phyloP scores from a whole-genome alignment of 208 protist species.

The Trypanosoma melophagium region DNA sequence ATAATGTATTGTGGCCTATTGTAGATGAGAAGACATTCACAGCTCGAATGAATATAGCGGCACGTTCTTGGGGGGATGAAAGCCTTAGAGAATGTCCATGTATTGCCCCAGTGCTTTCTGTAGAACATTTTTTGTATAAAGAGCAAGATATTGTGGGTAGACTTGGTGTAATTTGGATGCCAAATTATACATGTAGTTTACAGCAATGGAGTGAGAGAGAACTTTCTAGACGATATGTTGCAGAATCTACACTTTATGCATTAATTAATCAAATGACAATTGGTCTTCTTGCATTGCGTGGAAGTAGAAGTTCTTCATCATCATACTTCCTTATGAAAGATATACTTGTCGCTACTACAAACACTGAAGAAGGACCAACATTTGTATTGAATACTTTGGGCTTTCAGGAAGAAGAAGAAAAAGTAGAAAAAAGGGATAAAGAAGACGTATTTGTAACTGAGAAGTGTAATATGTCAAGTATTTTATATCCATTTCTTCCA shows the following conservation, averaged over 20 bases:
- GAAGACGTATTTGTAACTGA: neutral
- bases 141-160: slow-evolving; percentile 26
- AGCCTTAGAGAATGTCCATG: slow-evolving; percentile 39
- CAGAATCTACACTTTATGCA: slow-evolving; percentile 34
- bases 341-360: slow-evolving; percentile 36
- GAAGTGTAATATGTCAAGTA: too few relatives aligned
- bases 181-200: slow-evolving; percentile 43
- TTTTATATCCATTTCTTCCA: slow-evolving; percentile 3
- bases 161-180: slow-evolving; percentile 75
- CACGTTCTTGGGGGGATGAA: slow-evolving; percentile 21
- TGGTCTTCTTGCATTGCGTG: slow-evolving; percentile 31
- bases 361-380: slow-evolving; percentile 28
- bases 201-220: slow-evolving; percentile 43
- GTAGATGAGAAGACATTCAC: slow-evolving; percentile 35
- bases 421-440: slow-evolving; percentile 4
- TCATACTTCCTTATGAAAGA: slow-evolving; percentile 38
- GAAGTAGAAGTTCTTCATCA: slow-evolving; percentile 8
- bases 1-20: slow-evolving; percentile 46
- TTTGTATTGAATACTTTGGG: slow-evolving; percentile 32
- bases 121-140: slow-evolving; percentile 43
- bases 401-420: neutral
- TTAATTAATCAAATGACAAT: slow-evolving; percentile 43
- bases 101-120: slow-evolving; percentile 51
- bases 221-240: slow-evolving; percentile 22
- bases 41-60: slow-evolving; percentile 27